Base-by-base conservation (phyloP, 2,329 filamentous ascomycete genomes). In the Tolypocladium inflatum region DNA sequence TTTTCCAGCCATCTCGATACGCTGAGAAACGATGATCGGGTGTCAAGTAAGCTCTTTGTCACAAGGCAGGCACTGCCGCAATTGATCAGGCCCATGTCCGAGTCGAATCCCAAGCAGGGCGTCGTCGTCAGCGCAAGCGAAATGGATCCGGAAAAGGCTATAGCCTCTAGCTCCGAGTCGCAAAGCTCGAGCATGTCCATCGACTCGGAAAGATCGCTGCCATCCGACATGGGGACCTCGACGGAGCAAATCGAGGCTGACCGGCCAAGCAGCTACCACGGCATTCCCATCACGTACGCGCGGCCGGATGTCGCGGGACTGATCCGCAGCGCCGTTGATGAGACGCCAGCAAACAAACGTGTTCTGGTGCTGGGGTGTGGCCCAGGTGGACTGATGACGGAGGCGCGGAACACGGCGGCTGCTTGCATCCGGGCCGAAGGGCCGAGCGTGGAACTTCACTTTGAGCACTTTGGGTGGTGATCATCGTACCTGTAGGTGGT, bases 281-380 rank as follows among this genome's bases (percentile, higher is more conserved):
- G 63, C 8, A 62, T 67, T 3, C 60, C 64, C 5, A 65, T 76
- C 54, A 60, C 58, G 9, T 69, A 67, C 23, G 68, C 68, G 8
- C 67, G 74, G 8, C 78, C 78, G 1, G 67, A 78, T 54, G 62
- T 78, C 3, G 57, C 61, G 1, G 60, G 56, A 0, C 60, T 80
- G 15, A 68, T 80, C 9, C 66, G 63, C 2, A 62, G 65, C 17
- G 64, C 67, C 0, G 62, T 78, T 4, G 61, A 64, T 0, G 64
- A 61, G 6, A 65, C 68, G 0, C 60, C 64, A 2, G 56, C 63
- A 13, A 61, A 68, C 23, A 66, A 74, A 56, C 70, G 72, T 1
- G 70, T 77, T 45, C 64, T 75, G 42, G 67, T 81, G 57, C 72
- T 77, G 60, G 76, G 74, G 11, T 81, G 79, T 67, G 79, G 78